phyloP scores from a whole-genome alignment of 1,139 yeast genomes.

The Candida sanyaensis region DNA sequence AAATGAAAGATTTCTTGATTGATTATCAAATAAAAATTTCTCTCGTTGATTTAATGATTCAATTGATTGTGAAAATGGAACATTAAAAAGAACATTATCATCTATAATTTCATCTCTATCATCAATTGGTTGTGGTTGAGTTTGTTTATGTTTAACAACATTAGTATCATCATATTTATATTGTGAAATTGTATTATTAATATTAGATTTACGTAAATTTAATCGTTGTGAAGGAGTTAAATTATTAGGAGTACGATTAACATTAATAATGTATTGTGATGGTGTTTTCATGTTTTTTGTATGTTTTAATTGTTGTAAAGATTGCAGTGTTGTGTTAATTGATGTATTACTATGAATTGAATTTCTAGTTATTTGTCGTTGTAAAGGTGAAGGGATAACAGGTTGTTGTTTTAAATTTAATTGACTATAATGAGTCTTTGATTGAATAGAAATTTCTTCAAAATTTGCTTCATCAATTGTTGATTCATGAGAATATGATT shows the following conservation, averaged over 20 bases:
- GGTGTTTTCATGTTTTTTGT: slow-evolving; percentile 3
- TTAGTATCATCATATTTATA: slow-evolving; percentile 19
- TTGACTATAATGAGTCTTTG: slow-evolving; percentile 2
- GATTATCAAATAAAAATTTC: slow-evolving; percentile 22
- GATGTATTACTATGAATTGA: slow-evolving; percentile 20
- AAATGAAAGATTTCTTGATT: slow-evolving; percentile 22
- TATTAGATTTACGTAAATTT: slow-evolving; percentile 32
- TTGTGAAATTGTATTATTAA: slow-evolving; percentile 24
- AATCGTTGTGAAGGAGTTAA: slow-evolving; percentile 44
- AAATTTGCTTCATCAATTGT: slow-evolving; percentile 4
- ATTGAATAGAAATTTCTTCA: slow-evolving; percentile 4
- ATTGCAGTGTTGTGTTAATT: neutral
- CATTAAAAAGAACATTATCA: slow-evolving; percentile 56
- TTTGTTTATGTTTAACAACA: slow-evolving; percentile 2
- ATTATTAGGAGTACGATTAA: slow-evolving; percentile 26
- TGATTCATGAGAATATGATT: neutral
- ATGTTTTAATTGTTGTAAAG: neutral
- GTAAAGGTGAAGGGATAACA: slow-evolving; percentile 19
- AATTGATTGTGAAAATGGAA: slow-evolving; percentile 60
- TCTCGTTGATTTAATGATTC: slow-evolving; percentile 29
- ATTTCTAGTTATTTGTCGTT: slow-evolving; percentile 20
- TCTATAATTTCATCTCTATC: slow-evolving; percentile 45
- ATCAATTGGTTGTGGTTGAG: slow-evolving; percentile 25
- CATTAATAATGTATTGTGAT: slow-evolving; percentile 23
- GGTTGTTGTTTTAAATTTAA: slow-evolving; percentile 2